Base-by-base conservation (phyloP, 2,329 filamentous ascomycete species). In the Colletotrichum camelliae region DNA sequence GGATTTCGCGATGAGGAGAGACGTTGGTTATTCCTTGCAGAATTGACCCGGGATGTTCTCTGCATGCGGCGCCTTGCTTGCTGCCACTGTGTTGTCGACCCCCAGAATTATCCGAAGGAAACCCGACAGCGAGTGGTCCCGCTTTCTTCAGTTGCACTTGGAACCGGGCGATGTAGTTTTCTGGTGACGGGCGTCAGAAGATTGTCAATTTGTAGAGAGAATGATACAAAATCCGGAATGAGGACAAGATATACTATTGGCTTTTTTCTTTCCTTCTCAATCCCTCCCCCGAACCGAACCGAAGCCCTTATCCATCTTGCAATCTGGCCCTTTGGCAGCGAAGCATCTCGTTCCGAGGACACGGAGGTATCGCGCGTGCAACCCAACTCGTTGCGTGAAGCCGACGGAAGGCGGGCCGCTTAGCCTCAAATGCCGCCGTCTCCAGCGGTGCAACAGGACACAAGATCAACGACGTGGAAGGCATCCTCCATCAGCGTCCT, bases 91-190 rank as follows among this genome's bases (percentile, higher is more conserved):
- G 57, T 60, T 35, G 58, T 18, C 13, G 16, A 7, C 62, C 72
- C 57, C 68, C 61, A 43, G 31, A 72, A 58, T 72, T 72, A 72
- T 37, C 73, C 73, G 73, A 75, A 64, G 69, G 73, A 72, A 72
- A 58, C 69, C 73, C 73, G 73, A 21, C 35, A 55, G 57, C 39
- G 35, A 21, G 31, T 61, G 61, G 73, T 71, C 55, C 48, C 68
- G 69, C 39, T 64, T 48, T 61, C 12, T 52, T 52, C 35, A 18
- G 58, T 21, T 61, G 29, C 31, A 61, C n/a, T 33, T 35, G 29
- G 31, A 37, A 61, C 1, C 18, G 16, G 1, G 31, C 13, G 13
- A 24, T 18, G 21, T 58, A 9, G 16, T 33, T 21, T 35, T 35
- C 18, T 61, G 18, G 18, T 33, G 29, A 33, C 33, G 27, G 57